Percentiles rank a stretch among this genome's conserved stretches.
Conservation (phyloP, 2,329 filamentous ascomycete species). For the Botryotinia convoluta region DNA sequence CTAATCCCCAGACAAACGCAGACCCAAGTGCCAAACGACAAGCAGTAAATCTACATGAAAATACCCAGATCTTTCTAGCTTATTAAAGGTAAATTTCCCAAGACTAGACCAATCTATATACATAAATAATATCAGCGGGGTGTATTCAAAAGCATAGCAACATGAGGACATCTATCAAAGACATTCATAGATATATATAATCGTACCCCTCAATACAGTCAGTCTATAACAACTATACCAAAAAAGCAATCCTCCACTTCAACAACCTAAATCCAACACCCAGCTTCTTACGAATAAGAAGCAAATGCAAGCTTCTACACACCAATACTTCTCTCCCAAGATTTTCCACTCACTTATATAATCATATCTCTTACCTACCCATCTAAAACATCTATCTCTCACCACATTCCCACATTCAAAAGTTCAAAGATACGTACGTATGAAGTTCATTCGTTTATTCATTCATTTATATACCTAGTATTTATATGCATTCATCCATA, state of each 20-base stretch:
- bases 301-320: neutral
- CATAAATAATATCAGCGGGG: neutral
- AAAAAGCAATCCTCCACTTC: neutral
- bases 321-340: neutral
- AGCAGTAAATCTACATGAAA: neutral
- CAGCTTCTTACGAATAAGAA: neutral
- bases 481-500: neutral
- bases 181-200: neutral
- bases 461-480: neutral
- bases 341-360: neutral
- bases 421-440: neutral
- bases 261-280: neutral
- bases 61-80: neutral
- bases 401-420: neutral
- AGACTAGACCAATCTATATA: neutral
- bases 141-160: neutral
- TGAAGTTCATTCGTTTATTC: neutral
- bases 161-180: neutral
- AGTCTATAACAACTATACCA: neutral
- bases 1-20: neutral
- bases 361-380: neutral
- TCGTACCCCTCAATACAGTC: neutral
- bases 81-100: neutral
- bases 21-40: neutral
- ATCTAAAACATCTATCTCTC: neutral